Base-by-base conservation (phyloP, 2,329 filamentous ascomycete species). In the Colletotrichum melonis region DNA sequence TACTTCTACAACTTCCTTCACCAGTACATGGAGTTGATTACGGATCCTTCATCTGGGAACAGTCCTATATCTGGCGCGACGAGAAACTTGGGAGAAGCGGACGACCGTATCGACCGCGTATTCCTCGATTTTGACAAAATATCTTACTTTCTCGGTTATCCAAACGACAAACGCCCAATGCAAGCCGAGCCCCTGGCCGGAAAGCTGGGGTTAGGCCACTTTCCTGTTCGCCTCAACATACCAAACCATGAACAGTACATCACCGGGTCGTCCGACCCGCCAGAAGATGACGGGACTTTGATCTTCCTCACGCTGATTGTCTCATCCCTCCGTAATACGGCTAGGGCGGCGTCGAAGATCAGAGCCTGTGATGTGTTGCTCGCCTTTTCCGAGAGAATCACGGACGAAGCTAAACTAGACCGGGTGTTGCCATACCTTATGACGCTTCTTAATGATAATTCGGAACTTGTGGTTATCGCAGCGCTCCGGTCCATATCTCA, bases 1-100 rank as follows among this genome's bases (percentile, higher is more conserved):
- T 99, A 99, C 83, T 99, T 99, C 79, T 98, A 98, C 86, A 97
- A 91, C 80, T 98, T 99, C 80, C 87, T 99, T 38, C 97, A 99
- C 80, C 95, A 98, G 78, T 98, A 99, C 80, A 98, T 99, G 95
- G 94, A 94, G 77, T 89, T 97, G 67, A 94, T 99, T 75, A 98
- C 97, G 4, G 95, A 98, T 80, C 93, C 95, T 0, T 94, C 93
- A 0, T 94, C 94, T 1, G 95, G 94, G 1, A 92, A 93, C 76
- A 92, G 90, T 65, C 89, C 92, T 12, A 88, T 94, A 55, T 92
- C 92, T 11, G 90, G 93, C 1, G 88, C 90, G 12, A 84, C 88
- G 3, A 91, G 90, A 75, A 97, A 95, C 78, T 87, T 95, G 65
- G 93, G 93, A 73, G 95, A 98, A 81, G 92, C 95, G 1, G 97